Percentiles rank a stretch among this genome's conserved stretches.
Evolutionary conservation across 2,329 filamentous ascomycete species (phyloP).

Genomic region (Colletotrichum limetticola): DNA sequence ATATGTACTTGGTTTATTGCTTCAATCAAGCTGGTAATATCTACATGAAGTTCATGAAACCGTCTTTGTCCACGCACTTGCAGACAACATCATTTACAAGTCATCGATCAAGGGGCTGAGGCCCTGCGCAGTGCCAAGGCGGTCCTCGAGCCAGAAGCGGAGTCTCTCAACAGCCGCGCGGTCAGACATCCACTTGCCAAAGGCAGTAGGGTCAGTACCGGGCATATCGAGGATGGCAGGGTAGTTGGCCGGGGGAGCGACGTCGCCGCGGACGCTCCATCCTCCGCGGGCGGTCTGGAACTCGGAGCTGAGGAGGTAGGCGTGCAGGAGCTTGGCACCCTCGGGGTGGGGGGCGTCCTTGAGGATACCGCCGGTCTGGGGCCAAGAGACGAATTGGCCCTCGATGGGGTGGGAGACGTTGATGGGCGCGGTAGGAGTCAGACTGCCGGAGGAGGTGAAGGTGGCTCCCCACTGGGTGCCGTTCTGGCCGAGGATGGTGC

Average conservation of each 20-base stretch:
- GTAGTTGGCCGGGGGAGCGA: constrained; percentile 42
- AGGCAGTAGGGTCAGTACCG: constrained; percentile 49
- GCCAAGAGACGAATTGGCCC: constrained; percentile 58
- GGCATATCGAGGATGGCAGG: constrained; percentile 43
- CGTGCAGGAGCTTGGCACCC: constrained; percentile 61
- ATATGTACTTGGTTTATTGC: not conserved
- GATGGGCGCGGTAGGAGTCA: constrained; percentile 35
- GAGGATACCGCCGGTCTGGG: constrained; percentile 59
- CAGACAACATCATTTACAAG: not conserved
- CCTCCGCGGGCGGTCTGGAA: constrained; percentile 44
- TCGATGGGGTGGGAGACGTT: constrained; percentile 45
- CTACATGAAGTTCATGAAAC: not conserved
- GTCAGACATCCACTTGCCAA: constrained; percentile 54
- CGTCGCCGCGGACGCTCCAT: constrained; percentile 50
- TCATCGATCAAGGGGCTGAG: constrained; percentile 45
- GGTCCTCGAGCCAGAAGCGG: constrained; percentile 53
- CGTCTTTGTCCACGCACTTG: no score
- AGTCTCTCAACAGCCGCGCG: constrained; percentile 52
- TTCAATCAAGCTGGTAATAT: not conserved
- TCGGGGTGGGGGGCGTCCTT: constrained; percentile 60
- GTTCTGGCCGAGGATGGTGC: constrained; percentile 45
- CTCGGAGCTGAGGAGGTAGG: constrained; percentile 55
- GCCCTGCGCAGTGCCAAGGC: constrained; percentile 54
- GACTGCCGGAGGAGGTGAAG: constrained; percentile 44
- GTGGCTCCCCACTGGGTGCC: constrained; percentile 43